Evolutionary conservation across 2,329 filamentous ascomycete genomes (phyloP).

Genomic region (Nemania sp.): DNA sequence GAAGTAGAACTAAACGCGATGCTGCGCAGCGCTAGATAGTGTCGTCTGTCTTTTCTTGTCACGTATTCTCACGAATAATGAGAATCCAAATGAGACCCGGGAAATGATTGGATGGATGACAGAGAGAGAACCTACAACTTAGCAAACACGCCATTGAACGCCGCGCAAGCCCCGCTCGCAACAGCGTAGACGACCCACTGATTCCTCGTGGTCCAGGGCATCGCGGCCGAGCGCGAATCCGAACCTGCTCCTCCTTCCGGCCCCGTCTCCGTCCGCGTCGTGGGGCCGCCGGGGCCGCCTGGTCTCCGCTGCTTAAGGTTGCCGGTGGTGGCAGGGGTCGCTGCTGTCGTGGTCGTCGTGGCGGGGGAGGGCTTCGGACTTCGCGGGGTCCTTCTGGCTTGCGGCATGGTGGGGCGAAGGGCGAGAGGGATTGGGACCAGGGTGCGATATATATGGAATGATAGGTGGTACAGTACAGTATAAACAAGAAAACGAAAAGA

Average conservation of each 20-base stretch:
- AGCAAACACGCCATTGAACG: conserved; percentile 81
- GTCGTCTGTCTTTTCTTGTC: too few species aligned
- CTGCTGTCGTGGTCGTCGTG: conserved; percentile 2
- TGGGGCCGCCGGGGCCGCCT: not conserved
- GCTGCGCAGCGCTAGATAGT: too few species aligned
- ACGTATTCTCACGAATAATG: too few species aligned
- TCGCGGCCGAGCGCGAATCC: not conserved
- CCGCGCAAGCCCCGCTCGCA: conserved; percentile 76
- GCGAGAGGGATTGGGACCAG: not conserved
- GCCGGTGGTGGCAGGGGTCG: conserved; percentile 8
- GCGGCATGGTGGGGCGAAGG: conserved; percentile 13
- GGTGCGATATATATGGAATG: too few species aligned
- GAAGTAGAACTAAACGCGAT: not conserved
- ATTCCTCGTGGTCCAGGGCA: conserved; percentile 41
- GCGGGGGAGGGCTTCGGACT: conserved; percentile 5
- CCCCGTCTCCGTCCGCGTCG: not conserved
- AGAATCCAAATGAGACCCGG: too few species aligned
- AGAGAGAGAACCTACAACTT: conserved; percentile 65
- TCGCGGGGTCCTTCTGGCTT: not conserved
- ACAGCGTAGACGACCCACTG: conserved; percentile 73
- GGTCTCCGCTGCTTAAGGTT: conserved; percentile 18
- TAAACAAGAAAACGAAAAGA: not conserved
- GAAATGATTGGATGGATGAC: too few species aligned
- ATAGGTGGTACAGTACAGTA: too few species aligned
- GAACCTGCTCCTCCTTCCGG: not conserved